Evolutionary conservation across 2,329 filamentous ascomycete genomes (phyloP), one percentile per base, ranked within the genome.

Genomic region (Alternaria panax): DNA sequence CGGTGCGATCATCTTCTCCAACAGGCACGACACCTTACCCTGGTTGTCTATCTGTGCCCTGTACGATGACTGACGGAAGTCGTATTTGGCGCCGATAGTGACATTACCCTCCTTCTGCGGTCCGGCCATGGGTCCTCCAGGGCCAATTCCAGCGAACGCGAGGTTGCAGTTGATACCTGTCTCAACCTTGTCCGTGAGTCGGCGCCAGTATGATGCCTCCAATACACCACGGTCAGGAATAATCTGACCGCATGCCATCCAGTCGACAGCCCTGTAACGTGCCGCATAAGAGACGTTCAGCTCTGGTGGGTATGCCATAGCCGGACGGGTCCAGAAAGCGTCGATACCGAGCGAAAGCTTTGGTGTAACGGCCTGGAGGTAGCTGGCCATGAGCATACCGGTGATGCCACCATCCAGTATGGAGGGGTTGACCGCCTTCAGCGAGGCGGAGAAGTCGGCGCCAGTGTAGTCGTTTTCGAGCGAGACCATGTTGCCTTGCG

Each of bases 351-450:
- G 84, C 48, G 94, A 88, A 63, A 99, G 86, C 73, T 87, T 90
- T 62, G 92, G 91, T 40, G 95, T 99, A 63, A 99, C 83, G 51
- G 93, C 92, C 81, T 99, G 95, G 60, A 99, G 86, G 81, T 98
- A 98, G 83, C 91, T 95, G 71, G 92, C 93, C 74, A 99, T 93
- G 78, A 92, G 92, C 80, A 98, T 97, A 72, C 95, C 95, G 25
- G 94, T 99, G 51, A 97, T 81, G 56, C 93, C 92, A 59, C 95
- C 94, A 77, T 98, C 93, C 53, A 99, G 87, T 68, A 90, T 84
- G 6, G 93, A 97, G n/a, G 95, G 95, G 84, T 98, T 98, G 76
- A 98, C 87, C 75, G 92, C 89, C 84, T 98, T 99, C 71, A 99
- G 76, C 41, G 92, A 94, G 24, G 93, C 92, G 43, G 91, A 94